A percentile compares a stretch with the other conserved stretches of the same genome.
These are phyloP conservation scores for Priceomyces haplophilus DNA, from an alignment of 805 yeast species.

Conservation along the genomic window DNA sequence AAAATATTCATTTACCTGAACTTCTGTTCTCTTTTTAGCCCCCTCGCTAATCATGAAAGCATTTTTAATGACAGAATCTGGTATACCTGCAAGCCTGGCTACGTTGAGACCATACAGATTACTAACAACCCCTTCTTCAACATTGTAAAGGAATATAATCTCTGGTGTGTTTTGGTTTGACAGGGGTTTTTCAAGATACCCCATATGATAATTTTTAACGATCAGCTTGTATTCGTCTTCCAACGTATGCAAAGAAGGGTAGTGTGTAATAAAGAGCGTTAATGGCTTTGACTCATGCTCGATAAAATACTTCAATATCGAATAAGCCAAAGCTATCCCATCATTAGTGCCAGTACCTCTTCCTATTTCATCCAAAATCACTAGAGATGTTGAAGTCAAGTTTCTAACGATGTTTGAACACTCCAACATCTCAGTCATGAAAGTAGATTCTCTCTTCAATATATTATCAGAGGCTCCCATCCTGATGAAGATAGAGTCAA, in stretches of 20 bases:
- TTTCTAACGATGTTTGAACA: constrained; percentile 53
- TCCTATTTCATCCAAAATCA: constrained; percentile 74
- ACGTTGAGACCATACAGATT: constrained; percentile 84
- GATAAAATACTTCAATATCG: constrained; percentile 62
- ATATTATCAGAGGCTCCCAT: constrained; percentile 86
- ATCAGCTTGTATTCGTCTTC: constrained; percentile 35
- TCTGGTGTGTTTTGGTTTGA: constrained; percentile 33
- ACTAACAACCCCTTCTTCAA: constrained; percentile 38
- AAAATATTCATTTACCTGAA: constrained; percentile 1
- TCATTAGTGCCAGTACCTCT: constrained; percentile 73
- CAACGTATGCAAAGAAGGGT: constrained; percentile 59
- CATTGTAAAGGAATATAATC: constrained; percentile 36
- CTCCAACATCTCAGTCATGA: constrained; percentile 73
- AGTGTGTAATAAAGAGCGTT: constrained; percentile 81
- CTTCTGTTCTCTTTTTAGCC: constrained; percentile 24
- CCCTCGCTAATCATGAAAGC: constrained; percentile 42
- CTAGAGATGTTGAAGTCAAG: constrained; percentile 56
- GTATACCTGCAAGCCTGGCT: constrained; percentile 70
- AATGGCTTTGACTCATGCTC: constrained; percentile 41
- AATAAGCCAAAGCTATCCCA: constrained; percentile 78
- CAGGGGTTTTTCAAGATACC: constrained; percentile 45
- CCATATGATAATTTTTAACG: constrained; percentile 71
- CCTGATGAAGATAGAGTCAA: constrained; percentile 75
- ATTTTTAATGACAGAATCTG: constrained; percentile 39
- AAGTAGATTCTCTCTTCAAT: constrained; percentile 74